Percentiles rank a stretch among this genome's conserved stretches.
These are phyloP conservation scores for Aspergillus sclerotiicarbonarius DNA, from an alignment of 495 filamentous ascomycete species.

Conservation along the genomic window DNA sequence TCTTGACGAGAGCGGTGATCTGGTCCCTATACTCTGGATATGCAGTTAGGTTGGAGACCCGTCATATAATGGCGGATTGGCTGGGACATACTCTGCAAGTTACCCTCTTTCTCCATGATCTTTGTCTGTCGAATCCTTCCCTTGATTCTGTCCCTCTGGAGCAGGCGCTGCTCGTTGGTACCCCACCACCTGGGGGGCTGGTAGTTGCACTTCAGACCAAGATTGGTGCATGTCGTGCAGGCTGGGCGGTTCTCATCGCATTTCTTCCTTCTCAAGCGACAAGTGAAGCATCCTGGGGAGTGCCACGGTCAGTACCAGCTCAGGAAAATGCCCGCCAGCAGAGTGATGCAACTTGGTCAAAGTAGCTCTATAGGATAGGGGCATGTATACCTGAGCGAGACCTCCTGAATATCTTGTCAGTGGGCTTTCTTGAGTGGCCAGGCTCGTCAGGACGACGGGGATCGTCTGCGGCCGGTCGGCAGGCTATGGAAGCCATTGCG, in stretches of 20 bases:
- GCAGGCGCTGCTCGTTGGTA: conserved; percentile 71
- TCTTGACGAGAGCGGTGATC: conserved; percentile 1
- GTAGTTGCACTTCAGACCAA: conserved; percentile 84
- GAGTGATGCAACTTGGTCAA: too few relatives aligned
- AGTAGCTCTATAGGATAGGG: too few relatives aligned
- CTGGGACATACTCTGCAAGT: conserved; percentile 35
- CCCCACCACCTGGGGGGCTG: conserved; percentile 94
- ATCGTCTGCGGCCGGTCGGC: too few relatives aligned
- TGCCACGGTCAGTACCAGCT: too few relatives aligned
- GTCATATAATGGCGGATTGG: neutral
- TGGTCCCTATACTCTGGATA: conserved; percentile 8
- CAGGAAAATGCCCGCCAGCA: too few relatives aligned
- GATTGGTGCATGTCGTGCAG: conserved; percentile 82
- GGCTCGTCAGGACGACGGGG: too few relatives aligned
- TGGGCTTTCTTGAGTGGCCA: too few relatives aligned
- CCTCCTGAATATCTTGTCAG: too few relatives aligned
- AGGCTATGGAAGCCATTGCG: too few relatives aligned
- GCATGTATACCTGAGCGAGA: too few relatives aligned
- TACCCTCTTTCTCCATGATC: conserved; percentile 69
- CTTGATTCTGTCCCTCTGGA: conserved; percentile 91
- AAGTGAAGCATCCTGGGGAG: conserved; percentile 86
- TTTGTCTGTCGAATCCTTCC: conserved; percentile 92
- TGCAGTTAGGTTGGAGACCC: neutral
- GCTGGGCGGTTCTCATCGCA: conserved; percentile 85
- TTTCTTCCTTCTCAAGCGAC: conserved; percentile 91